Base-by-base conservation (phyloP, 228 moss, liverwort and hornwort species). In the Sphagnum magellanicum region DNA sequence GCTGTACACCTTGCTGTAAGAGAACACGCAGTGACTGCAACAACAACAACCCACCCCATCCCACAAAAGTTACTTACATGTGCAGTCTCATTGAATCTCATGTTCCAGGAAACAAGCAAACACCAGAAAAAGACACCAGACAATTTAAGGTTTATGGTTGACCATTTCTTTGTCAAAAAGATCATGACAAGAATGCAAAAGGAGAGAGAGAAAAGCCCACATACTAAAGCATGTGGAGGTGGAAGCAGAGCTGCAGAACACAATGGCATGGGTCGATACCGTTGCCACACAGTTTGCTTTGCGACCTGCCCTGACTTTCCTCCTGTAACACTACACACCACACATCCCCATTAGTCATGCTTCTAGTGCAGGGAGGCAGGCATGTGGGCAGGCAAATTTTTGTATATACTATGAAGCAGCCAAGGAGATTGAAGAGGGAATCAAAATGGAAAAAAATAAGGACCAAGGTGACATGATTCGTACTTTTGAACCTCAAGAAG, bases 221-320 rank as follows among this genome's bases (percentile, higher is more conserved):
- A 64, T 76, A 98, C 97, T 90, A 98, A 81, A 69, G 98, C 98
- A 89, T 98, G 94, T 52, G 92, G 85, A 82, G 89, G 87, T 75
- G 98, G 98, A 70, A 98, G 82, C 84, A 98, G 84, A 67, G 90
- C 94, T 76, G 98, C 92, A 73, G 79, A 90, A 78, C 90, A 90
- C 67, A 98, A 89, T 11, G 98, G 92, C 92, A 94, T 89, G 16
- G 98, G 94, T 46, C 92, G 98, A 79, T 89, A 93, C 66, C 89
- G 87, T 75, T 94, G 82, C 98, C 98, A 98, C 73, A 90, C 79
- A 71, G 90, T 80, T 53, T 79, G 77, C 79, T 90, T 89, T 67
- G 76, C 92, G 76, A 81, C 71, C 78, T 90, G 92, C 50, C 86
- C 81, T 50, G 85, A 78, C 78, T 88, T 82, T 53, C 82, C 74